Conservation (phyloP, 257 asterid species). For the Jasminum sambac region DNA sequence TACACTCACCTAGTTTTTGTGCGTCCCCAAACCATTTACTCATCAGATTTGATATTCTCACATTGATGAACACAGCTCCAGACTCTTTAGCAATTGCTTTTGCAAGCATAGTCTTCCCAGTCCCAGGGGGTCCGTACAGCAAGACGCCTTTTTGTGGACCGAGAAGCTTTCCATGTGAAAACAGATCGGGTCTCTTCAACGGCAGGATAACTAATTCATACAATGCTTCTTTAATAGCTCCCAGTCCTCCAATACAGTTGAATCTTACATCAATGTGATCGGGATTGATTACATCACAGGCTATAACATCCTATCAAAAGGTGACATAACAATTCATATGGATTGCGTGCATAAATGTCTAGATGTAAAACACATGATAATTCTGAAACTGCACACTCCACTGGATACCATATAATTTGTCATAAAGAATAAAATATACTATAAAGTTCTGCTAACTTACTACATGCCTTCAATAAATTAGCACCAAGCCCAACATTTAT, state of each 20-base stretch:
- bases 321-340: slow-evolving; percentile 18
- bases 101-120: slow-evolving; percentile 99
- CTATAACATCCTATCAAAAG: slow-evolving; percentile 72
- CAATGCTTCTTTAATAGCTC: slow-evolving; percentile 67
- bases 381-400: background rate
- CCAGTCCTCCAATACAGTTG: slow-evolving; percentile 85
- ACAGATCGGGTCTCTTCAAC: slow-evolving; percentile 77
- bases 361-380: slow-evolving; percentile 12
- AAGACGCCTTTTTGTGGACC: slow-evolving; percentile 92
- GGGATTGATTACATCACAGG: slow-evolving; percentile 93
- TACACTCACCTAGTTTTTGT: slow-evolving; percentile 75
- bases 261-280: slow-evolving; percentile 78
- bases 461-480: background rate
- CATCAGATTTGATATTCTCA: slow-evolving; percentile 83
- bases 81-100: slow-evolving; percentile 98
- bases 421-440: background rate
- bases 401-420: background rate
- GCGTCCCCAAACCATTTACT: slow-evolving; percentile 99
- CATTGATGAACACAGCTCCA: slow-evolving; percentile 85
- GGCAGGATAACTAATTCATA: slow-evolving; percentile 92
- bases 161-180: slow-evolving; percentile 86
- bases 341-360: slow-evolving; percentile 1
- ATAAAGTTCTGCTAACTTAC: background rate
- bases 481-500: background rate
- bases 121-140: slow-evolving; percentile 97